Base-by-base conservation (phyloP, 176 grass and related monocot genomes). In the Oryza rufipogon region DNA sequence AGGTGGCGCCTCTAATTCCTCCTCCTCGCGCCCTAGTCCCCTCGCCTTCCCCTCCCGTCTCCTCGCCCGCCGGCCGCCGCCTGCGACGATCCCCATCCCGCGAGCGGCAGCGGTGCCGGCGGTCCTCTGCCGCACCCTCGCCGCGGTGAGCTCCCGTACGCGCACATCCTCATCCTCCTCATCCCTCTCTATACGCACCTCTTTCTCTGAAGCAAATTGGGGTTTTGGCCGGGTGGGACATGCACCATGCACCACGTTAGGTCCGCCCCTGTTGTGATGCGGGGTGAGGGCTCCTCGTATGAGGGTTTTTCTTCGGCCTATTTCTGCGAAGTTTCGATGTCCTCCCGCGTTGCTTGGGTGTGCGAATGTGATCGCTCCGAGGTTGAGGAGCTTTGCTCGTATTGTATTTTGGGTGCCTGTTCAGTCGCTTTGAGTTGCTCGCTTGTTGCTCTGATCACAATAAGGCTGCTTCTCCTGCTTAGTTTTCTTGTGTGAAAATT, bases 311-410 rank as follows among this genome's bases (percentile, higher is more conserved):
- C 32, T 1, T 2, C 22, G 48, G 22, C 4, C 3, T 3, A 9
- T 76, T 70, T 63, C 36, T 16, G 52, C 16, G 5, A 26, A 65
- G 81, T 81, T 81, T 78, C 71, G 77, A 85, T 34, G 65, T 25
- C 28, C 30, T 32, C 30, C 15, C 51, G 26, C 47, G 23, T 68
- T 84, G 63, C 38, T 69, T 38, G 48, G 28, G 36, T 20, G 30
- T 36, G 20, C 54, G 56, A 61, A 9, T 60, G 48, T 70, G 61
- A 46, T 42, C 46, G 60, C 26, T 11, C 44, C 71, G 16, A 30
- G 28, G 52, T 76, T 88, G 67, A 41, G 9, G 52, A 73, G 66
- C 32, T 54, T 54, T 17, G 4, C 71, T 64, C 5, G 4, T 87
- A 11, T 67, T 11, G 28, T 36, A 20, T 26, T 73, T 7, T 48